Conservation (phyloP, 2,329 filamentous ascomycete species). For the Bretziella fagacearum region DNA sequence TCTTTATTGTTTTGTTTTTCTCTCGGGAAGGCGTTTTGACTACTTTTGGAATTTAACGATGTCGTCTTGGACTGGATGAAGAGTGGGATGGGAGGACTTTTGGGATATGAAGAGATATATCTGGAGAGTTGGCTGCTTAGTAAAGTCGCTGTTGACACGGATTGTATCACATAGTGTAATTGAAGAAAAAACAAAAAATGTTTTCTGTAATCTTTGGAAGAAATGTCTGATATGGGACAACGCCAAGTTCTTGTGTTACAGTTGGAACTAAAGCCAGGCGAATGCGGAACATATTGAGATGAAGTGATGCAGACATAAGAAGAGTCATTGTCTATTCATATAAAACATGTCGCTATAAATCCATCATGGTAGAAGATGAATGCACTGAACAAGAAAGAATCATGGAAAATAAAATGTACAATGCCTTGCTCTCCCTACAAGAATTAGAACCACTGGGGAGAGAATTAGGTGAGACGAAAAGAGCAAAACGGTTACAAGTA, state of each 20-base stretch:
- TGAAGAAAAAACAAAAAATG: background rate
- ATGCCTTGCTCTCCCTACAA: background rate
- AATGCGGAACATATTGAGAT: no score
- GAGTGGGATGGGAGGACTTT: background rate
- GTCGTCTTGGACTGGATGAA: background rate
- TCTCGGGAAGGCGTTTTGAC: conserved; percentile 11
- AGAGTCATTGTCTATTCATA: background rate
- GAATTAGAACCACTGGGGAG: background rate
- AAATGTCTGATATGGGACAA: no score
- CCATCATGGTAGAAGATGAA: no score
- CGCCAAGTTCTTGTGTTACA: no score
- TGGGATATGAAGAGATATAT: background rate
- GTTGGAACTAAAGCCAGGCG: no score
- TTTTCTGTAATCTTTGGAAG: no score
- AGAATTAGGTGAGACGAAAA: background rate
- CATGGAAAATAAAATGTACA: background rate
- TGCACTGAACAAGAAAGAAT: no score
- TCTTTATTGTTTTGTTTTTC: conserved; percentile 9
- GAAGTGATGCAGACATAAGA: background rate
- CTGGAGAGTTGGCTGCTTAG: background rate
- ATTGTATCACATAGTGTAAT: conserved; percentile 11
- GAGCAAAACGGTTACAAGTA: conserved; percentile 7
- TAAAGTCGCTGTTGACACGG: background rate
- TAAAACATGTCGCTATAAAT: background rate
- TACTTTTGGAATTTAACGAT: background rate